Evolutionary conservation across 2,329 filamentous ascomycete species (phyloP).

Genomic region (Balansia obtecta): DNA sequence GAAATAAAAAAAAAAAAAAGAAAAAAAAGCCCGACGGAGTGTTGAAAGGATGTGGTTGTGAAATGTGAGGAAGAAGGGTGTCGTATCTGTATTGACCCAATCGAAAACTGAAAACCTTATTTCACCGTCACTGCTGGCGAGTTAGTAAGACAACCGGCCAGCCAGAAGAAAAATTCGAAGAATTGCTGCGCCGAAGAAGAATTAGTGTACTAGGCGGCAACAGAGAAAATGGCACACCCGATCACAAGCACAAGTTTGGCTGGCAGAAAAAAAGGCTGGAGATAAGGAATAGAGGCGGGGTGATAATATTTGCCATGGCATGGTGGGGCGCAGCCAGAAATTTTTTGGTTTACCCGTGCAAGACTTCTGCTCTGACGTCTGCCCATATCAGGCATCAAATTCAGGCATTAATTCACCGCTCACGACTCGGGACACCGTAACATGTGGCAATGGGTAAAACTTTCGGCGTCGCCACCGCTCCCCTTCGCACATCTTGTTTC

Average conservation of each 20-base stretch:
- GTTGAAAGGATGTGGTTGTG: background rate
- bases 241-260: background rate
- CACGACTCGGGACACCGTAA: background rate
- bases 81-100: background rate
- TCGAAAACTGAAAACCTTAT: background rate
- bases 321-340: conserved; percentile 26
- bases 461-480: conserved; percentile 1
- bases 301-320: conserved; percentile 26
- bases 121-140: background rate
- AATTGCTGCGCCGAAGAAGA: conserved; percentile 7
- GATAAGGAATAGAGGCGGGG: conserved; percentile 21
- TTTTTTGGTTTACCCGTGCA: conserved; percentile 20
- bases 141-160: background rate
- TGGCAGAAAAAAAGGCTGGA: conserved; percentile 2
- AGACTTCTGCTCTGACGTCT: conserved; percentile 4
- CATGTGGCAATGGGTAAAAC: background rate
- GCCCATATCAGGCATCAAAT: conserved; percentile 22
- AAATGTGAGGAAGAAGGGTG: background rate
- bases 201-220: conserved; percentile 11
- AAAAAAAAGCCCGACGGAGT: conserved; percentile 7
- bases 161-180: conserved; percentile 5
- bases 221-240: conserved; percentile 6
- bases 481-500: no score
- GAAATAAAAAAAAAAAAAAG: no score
- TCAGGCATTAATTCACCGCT: conserved; percentile 18